These are phyloP conservation scores for Hylodesmum podocarpum DNA, from an alignment of 306 rosid genomes.

Conservation along the genomic window DNA sequence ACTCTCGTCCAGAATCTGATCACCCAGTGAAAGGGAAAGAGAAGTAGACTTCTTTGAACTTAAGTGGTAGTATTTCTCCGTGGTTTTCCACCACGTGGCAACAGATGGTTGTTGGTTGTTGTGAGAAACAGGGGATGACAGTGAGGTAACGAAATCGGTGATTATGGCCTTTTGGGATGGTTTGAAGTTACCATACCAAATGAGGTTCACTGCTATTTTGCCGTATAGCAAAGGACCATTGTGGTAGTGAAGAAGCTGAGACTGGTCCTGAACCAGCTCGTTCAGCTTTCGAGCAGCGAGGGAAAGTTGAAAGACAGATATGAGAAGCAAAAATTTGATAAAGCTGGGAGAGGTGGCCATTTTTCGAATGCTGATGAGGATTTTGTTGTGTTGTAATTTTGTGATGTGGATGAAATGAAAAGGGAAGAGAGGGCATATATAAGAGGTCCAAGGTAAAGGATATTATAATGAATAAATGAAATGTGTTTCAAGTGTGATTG, in stretches of 20 bases:
- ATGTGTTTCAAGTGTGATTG: not conserved
- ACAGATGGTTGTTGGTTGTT: conserved; percentile 62
- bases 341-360: conserved; percentile 34
- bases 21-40: conserved; percentile 45
- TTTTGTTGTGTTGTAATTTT: not conserved
- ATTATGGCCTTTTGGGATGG: conserved; percentile 74
- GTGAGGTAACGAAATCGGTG: conserved; percentile 65
- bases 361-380: not conserved
- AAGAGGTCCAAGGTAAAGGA: conserved; percentile 11
- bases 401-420: not conserved
- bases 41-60: conserved; percentile 28
- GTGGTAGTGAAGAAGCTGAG: conserved; percentile 76
- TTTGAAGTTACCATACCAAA: conserved; percentile 85
- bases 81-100: conserved; percentile 79
- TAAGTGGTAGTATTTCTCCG: conserved; percentile 73
- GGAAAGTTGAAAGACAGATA: conserved; percentile 44
- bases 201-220: conserved; percentile 64
- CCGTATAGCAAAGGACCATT: conserved; percentile 81
- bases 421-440: conserved; percentile 34
- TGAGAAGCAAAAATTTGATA: conserved; percentile 17
- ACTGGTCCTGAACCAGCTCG: conserved; percentile 53
- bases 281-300: conserved; percentile 49
- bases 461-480: not conserved
- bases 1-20: conserved; percentile 54
- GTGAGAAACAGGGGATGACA: conserved; percentile 31